Evolutionary conservation across 2,329 filamentous ascomycete species (phyloP), one percentile per base, ranked within the genome.

Genomic region (Pseudogymnoascus sp.): DNA sequence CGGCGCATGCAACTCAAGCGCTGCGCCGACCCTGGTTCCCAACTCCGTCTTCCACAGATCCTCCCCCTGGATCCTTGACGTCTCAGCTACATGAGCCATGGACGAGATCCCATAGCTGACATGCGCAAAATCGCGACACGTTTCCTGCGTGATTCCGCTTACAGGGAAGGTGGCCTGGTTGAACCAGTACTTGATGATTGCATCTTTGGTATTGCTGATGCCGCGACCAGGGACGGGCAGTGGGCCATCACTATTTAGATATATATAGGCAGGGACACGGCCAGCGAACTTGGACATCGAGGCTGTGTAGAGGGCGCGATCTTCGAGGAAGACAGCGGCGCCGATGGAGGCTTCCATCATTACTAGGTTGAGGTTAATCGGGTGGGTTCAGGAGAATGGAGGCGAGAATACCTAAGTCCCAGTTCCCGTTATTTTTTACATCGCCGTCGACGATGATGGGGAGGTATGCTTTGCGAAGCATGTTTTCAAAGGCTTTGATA

Each of bases 51-150:
- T 60, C 29, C 66, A 71, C 5, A 69, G 65, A 64, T 72, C 69
- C 8, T 60, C 61, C 3, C 69, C 69, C 61, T 72, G 70, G 15
- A 72, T 72, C 5, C 68, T 63, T 2, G 69, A 66, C 2, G 69
- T 71, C 62, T 72, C 69, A 5, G 68, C 65, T n/a, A 72, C 64
- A 51, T 72, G 71, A 1, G 68, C 64, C 41, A 72, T 71, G 15
- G 66, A 69, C 3, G 64, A 60, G n/a, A 72, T 64, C 12, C 64
- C 65, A 55, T 71, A 71, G 2, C 69, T 67, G 3, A 68, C 69
- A 55, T 72, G 71, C 12, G 65, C 65, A 10, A 71, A 65, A 59
- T 71, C 71, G 27, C 70, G 69, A 35, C 69, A 72, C 6, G 68
- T 72, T 61, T 72, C 70, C 61, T 71, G 68, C n/a, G 64, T 63